phyloP scores from a whole-genome alignment of 148 eudicot genomes.

The Talinum fruticosum region DNA sequence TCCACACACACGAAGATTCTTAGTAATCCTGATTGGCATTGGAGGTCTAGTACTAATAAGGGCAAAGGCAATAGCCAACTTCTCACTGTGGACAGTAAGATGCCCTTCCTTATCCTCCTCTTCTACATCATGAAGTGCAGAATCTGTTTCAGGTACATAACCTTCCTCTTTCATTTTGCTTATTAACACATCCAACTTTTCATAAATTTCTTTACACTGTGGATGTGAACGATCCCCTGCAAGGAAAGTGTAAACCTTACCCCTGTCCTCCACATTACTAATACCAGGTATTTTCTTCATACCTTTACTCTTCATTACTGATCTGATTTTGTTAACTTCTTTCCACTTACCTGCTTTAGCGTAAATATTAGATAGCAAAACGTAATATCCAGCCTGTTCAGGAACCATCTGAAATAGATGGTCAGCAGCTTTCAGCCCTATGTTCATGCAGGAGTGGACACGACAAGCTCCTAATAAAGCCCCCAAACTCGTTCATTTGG shows the following conservation, averaged over 20 bases:
- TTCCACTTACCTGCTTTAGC: constrained; percentile 79
- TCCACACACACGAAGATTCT: constrained; percentile 76
- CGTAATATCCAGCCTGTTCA: constrained; percentile 58
- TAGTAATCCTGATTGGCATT: constrained; percentile 54
- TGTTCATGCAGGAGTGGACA: constrained; percentile 42
- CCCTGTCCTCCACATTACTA: constrained; percentile 58
- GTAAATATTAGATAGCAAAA: constrained; percentile 60
- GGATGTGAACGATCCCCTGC: constrained; percentile 66
- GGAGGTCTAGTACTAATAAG: constrained; percentile 45
- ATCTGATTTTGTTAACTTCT: constrained; percentile 47
- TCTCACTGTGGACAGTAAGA: constrained; percentile 66
- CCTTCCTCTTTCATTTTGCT: constrained; percentile 72
- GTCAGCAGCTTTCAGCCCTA: constrained; percentile 60
- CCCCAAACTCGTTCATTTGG: constrained; percentile 74
- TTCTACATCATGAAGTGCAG: constrained; percentile 72
- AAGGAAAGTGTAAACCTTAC: constrained; percentile 51
- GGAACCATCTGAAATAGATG: constrained; percentile 57
- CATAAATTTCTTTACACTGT: constrained; percentile 54
- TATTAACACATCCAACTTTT: constrained; percentile 46
- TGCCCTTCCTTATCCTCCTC: constrained; percentile 76
- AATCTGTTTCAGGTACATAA: constrained; percentile 54
- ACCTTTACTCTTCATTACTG: constrained; percentile 54
- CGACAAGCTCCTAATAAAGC: constrained; percentile 62
- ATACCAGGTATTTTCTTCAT: constrained; percentile 60
- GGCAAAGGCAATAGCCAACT: constrained; percentile 61